Base-by-base conservation (phyloP, 495 filamentous ascomycete genomes). In the Aspergillus coremiiformis region DNA sequence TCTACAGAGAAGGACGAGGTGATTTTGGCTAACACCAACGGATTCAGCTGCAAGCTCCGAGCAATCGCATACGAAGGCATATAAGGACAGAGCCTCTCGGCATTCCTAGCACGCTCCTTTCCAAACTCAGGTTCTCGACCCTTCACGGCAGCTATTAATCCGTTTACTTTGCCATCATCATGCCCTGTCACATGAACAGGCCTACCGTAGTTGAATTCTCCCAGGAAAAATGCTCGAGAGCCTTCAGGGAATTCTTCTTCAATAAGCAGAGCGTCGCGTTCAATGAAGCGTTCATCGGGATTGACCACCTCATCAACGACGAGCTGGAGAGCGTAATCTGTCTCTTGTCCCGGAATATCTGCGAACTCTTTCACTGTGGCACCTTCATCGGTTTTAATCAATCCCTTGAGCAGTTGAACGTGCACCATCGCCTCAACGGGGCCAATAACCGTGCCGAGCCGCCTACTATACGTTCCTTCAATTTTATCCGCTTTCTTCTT, bases 281-380 rank as follows among this genome's bases (percentile, higher is more conserved):
- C 94, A 39, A 97, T 77, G 69, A 97, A 97, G 23, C 94, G 84
- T 59, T 86, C 84, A 62, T 99, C 94, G 54, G 93, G 87, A 68
- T 89, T 95, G 58, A 89, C 66, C 8, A 99, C 90, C 49, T 90
- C 82, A 60, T 95, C 87, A 17, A 99, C 92, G 46, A 97, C 76
- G 20, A 87, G 79, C 57, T 99, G 94, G 20, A 90, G 78, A 44
- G 94, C 91, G 59, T 90, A 95, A 53, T 95, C 90, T 0, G 86
- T 88, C 60, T 97, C 92, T 68, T 92, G 82, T 19, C 93, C 92
- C 11, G 85, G 80, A n/a, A 95, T 85, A 11, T 84, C 78, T 4
- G 83, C 90, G 58, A 96, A 99, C 56, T 97, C 90, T 70, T 99
- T 99, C 56, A 96, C 66, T 0, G 86, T 89, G 4, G 92, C 86